phyloP scores from a whole-genome alignment of 2,329 filamentous ascomycete species.

The Penicillium brasilianum region DNA sequence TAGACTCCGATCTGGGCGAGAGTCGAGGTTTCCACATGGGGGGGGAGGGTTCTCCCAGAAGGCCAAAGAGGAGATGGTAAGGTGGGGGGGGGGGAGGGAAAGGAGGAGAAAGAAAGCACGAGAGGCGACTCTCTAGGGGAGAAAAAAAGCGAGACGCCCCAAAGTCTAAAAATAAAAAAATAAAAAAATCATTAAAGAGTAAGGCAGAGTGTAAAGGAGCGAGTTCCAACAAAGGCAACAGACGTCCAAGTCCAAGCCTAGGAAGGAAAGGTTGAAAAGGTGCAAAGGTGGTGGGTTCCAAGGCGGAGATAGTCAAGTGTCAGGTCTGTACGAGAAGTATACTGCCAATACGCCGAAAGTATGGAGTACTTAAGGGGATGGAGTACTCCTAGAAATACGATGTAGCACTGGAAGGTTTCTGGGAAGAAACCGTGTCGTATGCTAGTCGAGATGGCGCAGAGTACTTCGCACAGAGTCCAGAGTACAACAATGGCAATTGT shows the following conservation, averaged over 20 bases:
- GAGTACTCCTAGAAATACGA: too few relatives aligned
- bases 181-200: conserved; percentile 10
- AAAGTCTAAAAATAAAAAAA: conserved; percentile 14
- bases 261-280: conserved; percentile 1
- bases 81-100: conserved; percentile 17
- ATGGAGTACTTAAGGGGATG: background rate
- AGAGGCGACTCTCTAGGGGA: conserved; percentile 7
- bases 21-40: conserved; percentile 50
- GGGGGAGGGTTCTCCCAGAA: conserved; percentile 22
- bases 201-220: conserved; percentile 5
- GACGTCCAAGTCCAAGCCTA: background rate
- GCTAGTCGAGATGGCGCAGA: conserved; percentile 8
- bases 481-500: conserved; percentile 22
- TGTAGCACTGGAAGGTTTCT: too few relatives aligned
- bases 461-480: background rate
- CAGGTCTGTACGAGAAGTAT: background rate
- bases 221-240: background rate
- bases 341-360: background rate
- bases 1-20: conserved; percentile 47
- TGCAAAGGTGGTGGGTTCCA: background rate
- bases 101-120: conserved; percentile 4
- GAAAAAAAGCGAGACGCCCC: conserved; percentile 14
- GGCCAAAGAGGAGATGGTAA: conserved; percentile 21
- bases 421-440: too few relatives aligned
- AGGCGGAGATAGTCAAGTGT: background rate